Conservation (phyloP, 73 alveolate genomes). For the Diophrys sp. region DNA sequence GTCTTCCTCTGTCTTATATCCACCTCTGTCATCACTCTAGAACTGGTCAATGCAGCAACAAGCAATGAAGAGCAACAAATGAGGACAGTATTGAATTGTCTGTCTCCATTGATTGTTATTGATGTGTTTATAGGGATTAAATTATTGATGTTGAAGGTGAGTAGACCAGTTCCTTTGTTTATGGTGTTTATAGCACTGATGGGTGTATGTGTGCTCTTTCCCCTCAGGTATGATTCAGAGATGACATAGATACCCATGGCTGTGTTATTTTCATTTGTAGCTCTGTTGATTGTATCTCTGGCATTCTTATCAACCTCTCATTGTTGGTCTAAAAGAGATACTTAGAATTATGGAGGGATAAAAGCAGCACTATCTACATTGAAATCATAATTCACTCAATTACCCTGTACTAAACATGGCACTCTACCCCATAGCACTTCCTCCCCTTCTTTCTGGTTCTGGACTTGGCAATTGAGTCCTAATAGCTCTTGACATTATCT, state of each 20-base stretch:
- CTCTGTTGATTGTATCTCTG: not conserved
- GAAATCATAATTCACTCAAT: too few relatives aligned
- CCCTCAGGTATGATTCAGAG: not conserved
- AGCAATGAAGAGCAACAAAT: not conserved
- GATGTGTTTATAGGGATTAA: not conserved
- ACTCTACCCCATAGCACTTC: not conserved
- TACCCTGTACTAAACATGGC: too few relatives aligned
- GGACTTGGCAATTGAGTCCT: too few relatives aligned
- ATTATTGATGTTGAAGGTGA: too few relatives aligned
- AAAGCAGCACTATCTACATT: not conserved
- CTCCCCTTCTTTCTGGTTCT: not conserved
- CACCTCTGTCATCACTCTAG: not conserved
- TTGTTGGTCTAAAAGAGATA: not conserved
- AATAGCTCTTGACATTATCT: too few relatives aligned
- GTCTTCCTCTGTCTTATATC: not conserved
- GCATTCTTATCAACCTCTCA: not conserved
- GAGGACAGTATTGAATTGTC: not conserved
- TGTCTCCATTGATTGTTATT: not conserved
- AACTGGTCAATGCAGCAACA: not conserved
- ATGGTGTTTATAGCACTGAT: not conserved
- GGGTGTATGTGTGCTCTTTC: not conserved
- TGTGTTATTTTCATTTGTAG: not conserved
- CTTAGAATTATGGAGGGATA: not conserved
- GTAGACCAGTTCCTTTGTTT: not conserved
- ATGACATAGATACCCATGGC: not conserved